Evolutionary conservation across 1,139 yeast species (phyloP).

Genomic region (Nadsonia commutata): DNA sequence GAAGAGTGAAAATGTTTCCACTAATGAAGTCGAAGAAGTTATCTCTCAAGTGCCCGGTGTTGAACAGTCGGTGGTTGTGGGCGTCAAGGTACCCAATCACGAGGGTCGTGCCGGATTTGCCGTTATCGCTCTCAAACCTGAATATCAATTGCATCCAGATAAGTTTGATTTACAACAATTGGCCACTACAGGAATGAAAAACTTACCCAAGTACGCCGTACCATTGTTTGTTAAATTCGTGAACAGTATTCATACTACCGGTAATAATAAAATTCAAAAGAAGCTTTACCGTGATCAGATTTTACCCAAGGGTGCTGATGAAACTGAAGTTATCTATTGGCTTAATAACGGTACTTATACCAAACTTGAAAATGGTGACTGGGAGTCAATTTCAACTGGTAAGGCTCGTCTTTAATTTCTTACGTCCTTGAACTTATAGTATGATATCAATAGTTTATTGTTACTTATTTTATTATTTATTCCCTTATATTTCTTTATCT

Average conservation of each 20-base stretch:
- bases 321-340: constrained; percentile 45
- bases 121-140: constrained; percentile 41
- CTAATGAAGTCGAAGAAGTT: constrained; percentile 88
- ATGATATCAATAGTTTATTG: too few relatives aligned
- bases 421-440: too few relatives aligned
- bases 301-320: constrained; percentile 58
- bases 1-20: constrained; percentile 93
- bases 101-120: constrained; percentile 96
- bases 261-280: constrained; percentile 80
- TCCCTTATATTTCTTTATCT: too few relatives aligned
- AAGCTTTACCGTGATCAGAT: constrained; percentile 60
- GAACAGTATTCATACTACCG: constrained; percentile 47
- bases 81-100: constrained; percentile 71
- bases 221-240: constrained; percentile 73
- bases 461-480: too few relatives aligned
- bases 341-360: constrained; percentile 42
- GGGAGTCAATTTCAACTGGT: constrained; percentile 29
- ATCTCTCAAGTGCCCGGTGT: constrained; percentile 30
- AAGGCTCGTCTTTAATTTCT: constrained; percentile 14
- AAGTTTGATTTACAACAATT: constrained; percentile 25
- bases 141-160: constrained; percentile 14
- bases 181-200: constrained; percentile 27
- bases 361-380: constrained; percentile 40
- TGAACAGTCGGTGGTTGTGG: constrained; percentile 72
- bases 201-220: constrained; percentile 75